A percentile compares a stretch with the other conserved stretches of the same genome.
These are phyloP conservation scores for Pichia sp. DNA, from an alignment of 1,139 yeast genomes.

Conservation along the genomic window DNA sequence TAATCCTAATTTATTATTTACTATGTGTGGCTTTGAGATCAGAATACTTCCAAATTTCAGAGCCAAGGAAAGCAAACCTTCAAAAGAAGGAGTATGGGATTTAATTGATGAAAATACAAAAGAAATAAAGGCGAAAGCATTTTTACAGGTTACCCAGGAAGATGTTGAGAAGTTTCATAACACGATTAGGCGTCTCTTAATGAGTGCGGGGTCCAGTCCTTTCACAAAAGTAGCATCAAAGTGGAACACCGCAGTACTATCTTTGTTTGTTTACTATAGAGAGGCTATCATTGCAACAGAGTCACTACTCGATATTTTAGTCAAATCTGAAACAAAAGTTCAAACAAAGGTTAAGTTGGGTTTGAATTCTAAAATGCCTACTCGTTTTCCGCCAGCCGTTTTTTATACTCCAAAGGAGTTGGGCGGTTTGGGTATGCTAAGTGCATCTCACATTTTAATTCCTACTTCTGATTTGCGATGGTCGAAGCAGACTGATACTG, in stretches of 20 bases:
- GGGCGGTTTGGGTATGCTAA: slow-evolving; percentile 96
- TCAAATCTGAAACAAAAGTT: slow-evolving; percentile 86
- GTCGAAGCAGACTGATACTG: slow-evolving; percentile 93
- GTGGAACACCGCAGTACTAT: slow-evolving; percentile 91
- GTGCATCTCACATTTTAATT: slow-evolving; percentile 92
- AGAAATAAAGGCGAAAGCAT: slow-evolving; percentile 89
- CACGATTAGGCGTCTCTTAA: slow-evolving; percentile 80
- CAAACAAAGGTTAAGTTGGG: slow-evolving; percentile 96
- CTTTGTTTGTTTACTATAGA: slow-evolving; percentile 82
- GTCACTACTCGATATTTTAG: slow-evolving; percentile 70
- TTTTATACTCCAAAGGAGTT: slow-evolving; percentile 95
- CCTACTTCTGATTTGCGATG: slow-evolving; percentile 90
- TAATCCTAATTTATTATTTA: slow-evolving; percentile 80
- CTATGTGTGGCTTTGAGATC: slow-evolving; percentile 95
- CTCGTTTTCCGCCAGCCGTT: slow-evolving; percentile 97
- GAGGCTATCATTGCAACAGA: slow-evolving; percentile 91
- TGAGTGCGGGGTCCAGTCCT: slow-evolving; percentile 95
- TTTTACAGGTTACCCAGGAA: slow-evolving; percentile 72
- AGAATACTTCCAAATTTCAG: slow-evolving; percentile 77
- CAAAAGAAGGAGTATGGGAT: slow-evolving; percentile 89
- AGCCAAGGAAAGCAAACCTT: slow-evolving; percentile 34
- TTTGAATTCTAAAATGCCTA: slow-evolving; percentile 95
- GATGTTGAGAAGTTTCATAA: slow-evolving; percentile 79
- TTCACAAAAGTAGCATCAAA: slow-evolving; percentile 91
- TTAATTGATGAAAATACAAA: slow-evolving; percentile 64